Percentiles rank a stretch among this genome's conserved stretches.
Evolutionary conservation across 2,329 filamentous ascomycete species (phyloP).

Genomic region (Xylaria polymorpha): DNA sequence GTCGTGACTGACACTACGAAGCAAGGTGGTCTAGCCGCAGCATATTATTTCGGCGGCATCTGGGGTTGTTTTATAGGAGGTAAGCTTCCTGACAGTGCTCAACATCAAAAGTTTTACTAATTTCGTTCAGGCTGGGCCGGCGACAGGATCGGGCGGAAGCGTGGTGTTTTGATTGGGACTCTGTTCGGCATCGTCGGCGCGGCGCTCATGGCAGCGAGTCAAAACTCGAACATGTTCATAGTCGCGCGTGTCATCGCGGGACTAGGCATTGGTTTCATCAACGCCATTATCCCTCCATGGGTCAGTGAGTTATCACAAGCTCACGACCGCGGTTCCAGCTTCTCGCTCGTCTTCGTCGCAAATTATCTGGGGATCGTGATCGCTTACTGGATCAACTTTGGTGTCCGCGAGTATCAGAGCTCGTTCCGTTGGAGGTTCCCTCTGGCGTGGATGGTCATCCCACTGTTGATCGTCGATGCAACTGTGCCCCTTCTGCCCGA

Average conservation of each 20-base stretch:
- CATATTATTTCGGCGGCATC: constrained; percentile 64
- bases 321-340: constrained; percentile 58
- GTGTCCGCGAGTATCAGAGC: constrained; percentile 46
- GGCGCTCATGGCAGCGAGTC: constrained; percentile 58
- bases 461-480: constrained; percentile 54
- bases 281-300: constrained; percentile 61
- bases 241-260: constrained; percentile 63
- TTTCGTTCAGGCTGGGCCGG: constrained; percentile 55
- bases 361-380: constrained; percentile 63
- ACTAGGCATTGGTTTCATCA: constrained; percentile 63
- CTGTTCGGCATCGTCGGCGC: constrained; percentile 62
- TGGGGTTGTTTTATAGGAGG: constrained; percentile 62
- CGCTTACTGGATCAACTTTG: constrained; percentile 56
- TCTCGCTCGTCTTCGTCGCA: constrained; percentile 63
- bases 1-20: constrained; percentile 60
- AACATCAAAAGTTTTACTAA: constrained; percentile 2
- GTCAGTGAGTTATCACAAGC: constrained; percentile 61
- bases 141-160: constrained; percentile 63
- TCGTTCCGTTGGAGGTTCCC: constrained; percentile 54
- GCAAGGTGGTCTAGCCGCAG: constrained; percentile 64
- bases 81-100: background rate
- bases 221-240: constrained; percentile 61
- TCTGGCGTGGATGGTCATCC: constrained; percentile 56
- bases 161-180: constrained; percentile 59
- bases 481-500: constrained; percentile 59